These are phyloP conservation scores for Ziziphus jujuba DNA, from an alignment of 306 rosid species.

Conservation along the genomic window DNA sequence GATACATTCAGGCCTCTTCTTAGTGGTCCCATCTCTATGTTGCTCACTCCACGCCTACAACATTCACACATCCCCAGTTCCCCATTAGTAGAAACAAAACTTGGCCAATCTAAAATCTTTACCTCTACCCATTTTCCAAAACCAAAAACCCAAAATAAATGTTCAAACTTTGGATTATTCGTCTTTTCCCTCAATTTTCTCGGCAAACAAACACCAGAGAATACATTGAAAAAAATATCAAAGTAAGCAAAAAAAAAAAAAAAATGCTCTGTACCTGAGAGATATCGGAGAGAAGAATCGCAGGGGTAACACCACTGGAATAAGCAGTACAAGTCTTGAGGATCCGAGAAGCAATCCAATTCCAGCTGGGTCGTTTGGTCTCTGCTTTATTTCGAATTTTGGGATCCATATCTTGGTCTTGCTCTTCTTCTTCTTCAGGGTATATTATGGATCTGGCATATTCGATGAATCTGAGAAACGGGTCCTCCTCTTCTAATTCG, in stretches of 20 bases:
- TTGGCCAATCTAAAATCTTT: neutral
- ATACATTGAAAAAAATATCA: neutral
- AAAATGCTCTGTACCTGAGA: conserved; percentile 66
- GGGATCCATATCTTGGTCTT: conserved; percentile 31
- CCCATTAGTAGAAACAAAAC: neutral
- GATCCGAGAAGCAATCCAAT: conserved; percentile 71
- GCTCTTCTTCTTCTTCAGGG: conserved; percentile 42
- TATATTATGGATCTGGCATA: conserved; percentile 60
- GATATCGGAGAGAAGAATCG: conserved; percentile 83
- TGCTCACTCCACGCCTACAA: conserved; percentile 82
- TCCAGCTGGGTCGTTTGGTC: conserved; percentile 61
- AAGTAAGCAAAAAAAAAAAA: neutral
- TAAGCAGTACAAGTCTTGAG: conserved; percentile 78
- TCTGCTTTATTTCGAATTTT: conserved; percentile 30
- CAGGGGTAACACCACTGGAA: conserved; percentile 85
- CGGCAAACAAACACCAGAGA: conserved; percentile 2
- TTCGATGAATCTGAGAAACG: conserved; percentile 66
- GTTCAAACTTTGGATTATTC: neutral
- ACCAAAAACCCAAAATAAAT: neutral
- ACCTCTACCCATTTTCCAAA: neutral
- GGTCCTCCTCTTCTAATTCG: conserved; percentile 37
- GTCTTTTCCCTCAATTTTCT: neutral
- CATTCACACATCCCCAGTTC: neutral
- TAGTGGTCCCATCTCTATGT: conserved; percentile 63
- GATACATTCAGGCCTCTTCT: conserved; percentile 65